phyloP scores from a whole-genome alignment of 129 eudicot species.

The Logfia minima region DNA sequence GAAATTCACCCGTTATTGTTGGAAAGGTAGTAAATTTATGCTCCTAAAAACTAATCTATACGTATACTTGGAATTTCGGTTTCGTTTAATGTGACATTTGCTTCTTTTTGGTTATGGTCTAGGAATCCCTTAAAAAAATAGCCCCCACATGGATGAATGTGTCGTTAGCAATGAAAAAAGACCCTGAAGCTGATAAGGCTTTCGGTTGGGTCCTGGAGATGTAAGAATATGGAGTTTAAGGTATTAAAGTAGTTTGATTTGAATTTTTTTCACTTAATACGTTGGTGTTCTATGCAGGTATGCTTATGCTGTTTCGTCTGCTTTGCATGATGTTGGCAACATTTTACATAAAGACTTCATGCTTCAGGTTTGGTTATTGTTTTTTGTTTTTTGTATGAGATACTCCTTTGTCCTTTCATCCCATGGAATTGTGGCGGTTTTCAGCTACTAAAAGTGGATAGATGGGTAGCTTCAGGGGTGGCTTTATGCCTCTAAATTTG shows the following conservation, averaged over 20 bases:
- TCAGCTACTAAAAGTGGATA: not conserved
- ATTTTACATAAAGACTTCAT: constrained; percentile 91
- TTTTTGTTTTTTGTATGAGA: not conserved
- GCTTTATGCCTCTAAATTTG: too few species aligned
- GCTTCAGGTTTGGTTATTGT: constrained; percentile 66
- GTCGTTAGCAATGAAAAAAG: constrained; percentile 93
- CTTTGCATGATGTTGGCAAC: constrained; percentile 86
- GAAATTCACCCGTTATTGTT: constrained; percentile 96
- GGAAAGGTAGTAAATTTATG: constrained; percentile 57
- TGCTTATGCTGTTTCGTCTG: constrained; percentile 98
- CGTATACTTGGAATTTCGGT: not conserved
- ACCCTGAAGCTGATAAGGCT: constrained; percentile 90
- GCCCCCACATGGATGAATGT: constrained; percentile 99
- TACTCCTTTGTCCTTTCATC: not conserved
- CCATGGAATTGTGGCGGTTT: not conserved
- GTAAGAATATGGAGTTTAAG: constrained; percentile 38
- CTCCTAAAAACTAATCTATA: not conserved
- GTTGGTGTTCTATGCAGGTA: constrained; percentile 57
- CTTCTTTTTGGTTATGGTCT: constrained; percentile 13
- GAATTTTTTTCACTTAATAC: not conserved
- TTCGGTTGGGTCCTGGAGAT: constrained; percentile 99
- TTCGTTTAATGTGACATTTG: not conserved
- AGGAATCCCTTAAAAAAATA: constrained; percentile 88
- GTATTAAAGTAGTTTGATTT: not conserved
- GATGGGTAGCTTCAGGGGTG: not conserved